phyloP scores from a whole-genome alignment of 148 eudicot species.

The Selenicereus undatus region DNA sequence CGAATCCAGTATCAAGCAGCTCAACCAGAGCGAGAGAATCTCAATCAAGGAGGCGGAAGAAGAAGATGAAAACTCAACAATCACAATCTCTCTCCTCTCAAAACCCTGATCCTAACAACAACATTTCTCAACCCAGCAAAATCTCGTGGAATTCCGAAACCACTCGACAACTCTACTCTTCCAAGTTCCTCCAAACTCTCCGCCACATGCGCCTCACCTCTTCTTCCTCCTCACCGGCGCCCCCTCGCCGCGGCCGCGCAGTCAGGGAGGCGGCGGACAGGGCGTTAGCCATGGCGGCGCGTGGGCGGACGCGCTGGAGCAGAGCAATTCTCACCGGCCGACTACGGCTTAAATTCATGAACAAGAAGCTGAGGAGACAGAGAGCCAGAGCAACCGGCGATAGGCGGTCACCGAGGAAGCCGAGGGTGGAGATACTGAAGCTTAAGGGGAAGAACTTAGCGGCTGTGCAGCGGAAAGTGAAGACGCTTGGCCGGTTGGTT shows the following conservation, averaged over 20 bases:
- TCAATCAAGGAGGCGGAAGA: constrained; percentile 33
- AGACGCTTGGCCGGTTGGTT: constrained; percentile 53
- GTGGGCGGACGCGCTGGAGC: constrained; percentile 88
- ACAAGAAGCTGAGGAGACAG: constrained; percentile 35
- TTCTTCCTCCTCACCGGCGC: constrained; percentile 29
- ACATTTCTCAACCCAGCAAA: not conserved
- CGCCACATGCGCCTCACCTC: constrained; percentile 47
- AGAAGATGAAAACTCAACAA: constrained; percentile 36
- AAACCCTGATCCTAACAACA: constrained; percentile 12
- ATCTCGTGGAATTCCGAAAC: constrained; percentile 72
- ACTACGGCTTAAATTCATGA: constrained; percentile 65
- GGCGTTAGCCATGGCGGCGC: constrained; percentile 70
- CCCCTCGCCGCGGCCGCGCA: constrained; percentile 48
- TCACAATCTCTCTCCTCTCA: constrained; percentile 1
- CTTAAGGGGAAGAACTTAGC: constrained; percentile 51
- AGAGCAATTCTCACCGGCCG: constrained; percentile 67
- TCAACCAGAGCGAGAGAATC: constrained; percentile 41
- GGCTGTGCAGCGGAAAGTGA: constrained; percentile 60
- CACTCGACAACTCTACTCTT: constrained; percentile 66
- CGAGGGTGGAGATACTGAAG: constrained; percentile 39
- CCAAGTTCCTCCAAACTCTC: constrained; percentile 69
- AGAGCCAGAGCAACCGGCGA: constrained; percentile 25
- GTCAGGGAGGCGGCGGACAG: constrained; percentile 75
- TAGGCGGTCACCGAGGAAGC: constrained; percentile 36
- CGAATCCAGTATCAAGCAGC: constrained; percentile 46